A percentile compares a stretch with the other conserved stretches of the same genome.
Conservation (phyloP, 129 eudicot species). For the Heracleum sosnowskyi region DNA sequence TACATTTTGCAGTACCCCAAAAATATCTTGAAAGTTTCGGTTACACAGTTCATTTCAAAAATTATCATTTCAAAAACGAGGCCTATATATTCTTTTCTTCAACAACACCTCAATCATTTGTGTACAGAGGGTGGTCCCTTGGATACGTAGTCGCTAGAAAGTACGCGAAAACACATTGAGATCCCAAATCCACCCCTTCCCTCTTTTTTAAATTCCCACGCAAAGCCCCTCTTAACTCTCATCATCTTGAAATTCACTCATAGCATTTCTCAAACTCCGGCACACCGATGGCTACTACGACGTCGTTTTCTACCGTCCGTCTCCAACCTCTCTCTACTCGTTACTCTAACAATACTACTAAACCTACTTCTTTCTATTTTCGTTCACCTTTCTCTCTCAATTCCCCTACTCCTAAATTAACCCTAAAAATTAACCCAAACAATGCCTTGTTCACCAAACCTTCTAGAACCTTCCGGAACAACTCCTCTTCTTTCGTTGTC, state of each 20-base stretch:
- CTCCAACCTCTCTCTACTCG: slow-evolving; percentile 13
- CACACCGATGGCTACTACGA: slow-evolving; percentile 35
- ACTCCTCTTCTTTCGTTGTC: slow-evolving; percentile 35
- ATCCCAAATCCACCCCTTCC: slow-evolving; percentile 1
- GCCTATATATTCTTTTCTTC: slow-evolving; percentile 4
- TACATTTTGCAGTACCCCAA: no score
- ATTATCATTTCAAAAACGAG: no score
- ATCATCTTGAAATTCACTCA: background rate
- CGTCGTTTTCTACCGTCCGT: slow-evolving; percentile 47
- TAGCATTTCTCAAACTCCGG: no score
- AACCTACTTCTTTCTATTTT: slow-evolving; percentile 17
- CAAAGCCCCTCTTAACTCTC: slow-evolving; percentile 9
- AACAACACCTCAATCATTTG: background rate
- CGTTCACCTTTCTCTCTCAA: slow-evolving; percentile 26
- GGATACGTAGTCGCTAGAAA: background rate
- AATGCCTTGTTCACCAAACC: slow-evolving; percentile 15
- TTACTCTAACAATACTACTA: background rate
- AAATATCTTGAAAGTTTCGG: no score
- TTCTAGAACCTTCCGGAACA: slow-evolving; percentile 17
- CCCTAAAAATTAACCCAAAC: slow-evolving; percentile 18
- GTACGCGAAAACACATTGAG: slow-evolving; percentile 5
- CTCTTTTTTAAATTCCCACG: slow-evolving; percentile 26
- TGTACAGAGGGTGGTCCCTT: background rate
- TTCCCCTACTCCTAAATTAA: slow-evolving; percentile 18
- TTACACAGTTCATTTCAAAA: no score